A percentile compares a stretch with the other conserved stretches of the same genome.
phyloP scores from a whole-genome alignment of 73 alveolate species.

The Effrenium voratum region DNA sequence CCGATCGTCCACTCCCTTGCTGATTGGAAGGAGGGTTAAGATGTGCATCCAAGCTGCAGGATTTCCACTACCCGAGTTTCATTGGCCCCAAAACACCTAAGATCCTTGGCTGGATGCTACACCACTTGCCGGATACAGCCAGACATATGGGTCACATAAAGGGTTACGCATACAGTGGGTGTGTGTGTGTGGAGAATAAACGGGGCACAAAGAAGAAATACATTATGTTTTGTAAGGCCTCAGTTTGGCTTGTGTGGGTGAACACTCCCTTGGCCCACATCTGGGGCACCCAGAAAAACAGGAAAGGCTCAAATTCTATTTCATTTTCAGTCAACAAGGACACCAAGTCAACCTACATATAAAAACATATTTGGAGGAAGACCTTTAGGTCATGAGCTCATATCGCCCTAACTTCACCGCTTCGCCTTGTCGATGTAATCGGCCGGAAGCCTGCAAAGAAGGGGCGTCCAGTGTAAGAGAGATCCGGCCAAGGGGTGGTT shows the following conservation, averaged over 20 bases:
- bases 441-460: constrained; percentile 26
- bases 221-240: background rate
- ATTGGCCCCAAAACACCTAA: too few relatives aligned
- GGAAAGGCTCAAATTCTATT: background rate
- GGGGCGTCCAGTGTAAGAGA: background rate
- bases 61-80: too few relatives aligned
- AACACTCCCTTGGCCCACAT: background rate
- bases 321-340: background rate
- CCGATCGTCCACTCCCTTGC: too few relatives aligned
- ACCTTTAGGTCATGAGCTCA: background rate
- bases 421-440: constrained; percentile 46
- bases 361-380: background rate
- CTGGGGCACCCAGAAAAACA: background rate
- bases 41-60: too few relatives aligned
- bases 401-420: background rate
- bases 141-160: too few relatives aligned
- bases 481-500: too few relatives aligned
- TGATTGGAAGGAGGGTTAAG: too few relatives aligned
- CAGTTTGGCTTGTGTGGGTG: background rate
- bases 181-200: too few relatives aligned
- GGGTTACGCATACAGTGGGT: too few relatives aligned
- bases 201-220: too few relatives aligned
- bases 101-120: too few relatives aligned
- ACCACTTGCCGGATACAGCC: too few relatives aligned
- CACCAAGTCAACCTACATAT: background rate